Evolutionary conservation across 1,284 basidiomycete genomes (phyloP).

Genomic region (Pyrrhoderma lamaoense): DNA sequence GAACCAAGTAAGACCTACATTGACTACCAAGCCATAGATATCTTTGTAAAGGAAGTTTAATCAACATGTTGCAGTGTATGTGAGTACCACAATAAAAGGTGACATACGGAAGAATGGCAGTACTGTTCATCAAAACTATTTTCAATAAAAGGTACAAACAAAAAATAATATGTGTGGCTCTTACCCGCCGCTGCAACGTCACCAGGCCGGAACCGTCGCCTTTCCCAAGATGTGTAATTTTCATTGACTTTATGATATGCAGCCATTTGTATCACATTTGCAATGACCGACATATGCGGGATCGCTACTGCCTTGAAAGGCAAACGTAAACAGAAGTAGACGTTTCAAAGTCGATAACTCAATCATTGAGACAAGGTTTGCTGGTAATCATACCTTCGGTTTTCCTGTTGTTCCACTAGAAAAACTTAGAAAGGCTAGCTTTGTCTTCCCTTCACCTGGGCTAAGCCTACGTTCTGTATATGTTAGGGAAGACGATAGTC

Average conservation of each 20-base stretch:
- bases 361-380: background rate
- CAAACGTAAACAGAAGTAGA: conserved; percentile 1
- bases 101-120: conserved; percentile 33
- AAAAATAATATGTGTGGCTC: conserved; percentile 19
- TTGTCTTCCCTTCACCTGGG: conserved; percentile 58
- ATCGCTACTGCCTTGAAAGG: conserved; percentile 55
- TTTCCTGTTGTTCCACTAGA: conserved; percentile 80
- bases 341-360: background rate
- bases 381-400: conserved; percentile 72
- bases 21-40: conserved; percentile 65
- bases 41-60: conserved; percentile 35
- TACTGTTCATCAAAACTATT: conserved; percentile 18
- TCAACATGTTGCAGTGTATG: background rate
- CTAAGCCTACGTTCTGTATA: conserved; percentile 46
- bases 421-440: conserved; percentile 69
- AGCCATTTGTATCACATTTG: conserved; percentile 58
- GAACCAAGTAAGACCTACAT: conserved; percentile 30
- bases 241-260: conserved; percentile 45
- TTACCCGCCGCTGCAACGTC: conserved; percentile 47
- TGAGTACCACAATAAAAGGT: no score
- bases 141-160: background rate
- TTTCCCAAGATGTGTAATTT: conserved; percentile 24
- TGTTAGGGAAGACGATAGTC: conserved; percentile 33
- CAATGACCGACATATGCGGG: conserved; percentile 58
- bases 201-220: conserved; percentile 41